Evolutionary conservation across 768 basidiomycete genomes (phyloP).

Genomic region (Clathrus columnatus): DNA sequence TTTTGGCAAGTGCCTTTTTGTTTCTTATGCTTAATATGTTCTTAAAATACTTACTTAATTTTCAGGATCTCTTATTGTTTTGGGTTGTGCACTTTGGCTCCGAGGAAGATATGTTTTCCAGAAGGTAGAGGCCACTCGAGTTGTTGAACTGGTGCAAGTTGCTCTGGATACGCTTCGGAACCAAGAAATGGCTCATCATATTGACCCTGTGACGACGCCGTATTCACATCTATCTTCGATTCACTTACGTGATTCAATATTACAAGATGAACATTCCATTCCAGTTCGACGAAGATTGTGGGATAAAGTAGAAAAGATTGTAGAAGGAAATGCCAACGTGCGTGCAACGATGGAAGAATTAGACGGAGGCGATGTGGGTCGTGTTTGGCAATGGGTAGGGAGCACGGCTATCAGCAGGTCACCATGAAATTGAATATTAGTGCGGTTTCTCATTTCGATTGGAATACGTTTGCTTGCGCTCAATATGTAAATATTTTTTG

Average conservation of each 20-base stretch:
- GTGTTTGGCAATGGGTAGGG: slow-evolving; percentile 93
- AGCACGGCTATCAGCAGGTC: slow-evolving; percentile 14
- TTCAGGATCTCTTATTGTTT: slow-evolving; percentile 24
- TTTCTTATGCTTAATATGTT: background rate
- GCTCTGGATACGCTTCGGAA: slow-evolving; percentile 73
- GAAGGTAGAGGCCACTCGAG: slow-evolving; percentile 52
- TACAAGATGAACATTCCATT: slow-evolving; percentile 75
- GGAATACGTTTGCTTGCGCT: too few species aligned
- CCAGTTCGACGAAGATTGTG: slow-evolving; percentile 58
- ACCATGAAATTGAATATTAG: background rate
- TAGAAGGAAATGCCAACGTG: slow-evolving; percentile 88
- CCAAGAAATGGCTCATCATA: slow-evolving; percentile 75
- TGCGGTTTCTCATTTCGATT: background rate
- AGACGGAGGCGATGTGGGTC: slow-evolving; percentile 75
- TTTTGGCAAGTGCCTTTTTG: slow-evolving; percentile 38
- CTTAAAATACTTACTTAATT: slow-evolving; percentile 16
- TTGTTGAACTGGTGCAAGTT: slow-evolving; percentile 67
- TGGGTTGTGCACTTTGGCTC: slow-evolving; percentile 15
- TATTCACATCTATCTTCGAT: slow-evolving; percentile 75
- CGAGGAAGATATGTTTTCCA: slow-evolving; percentile 41
- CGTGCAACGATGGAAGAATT: slow-evolving; percentile 78
- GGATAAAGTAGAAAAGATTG: slow-evolving; percentile 74
- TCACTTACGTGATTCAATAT: slow-evolving; percentile 79
- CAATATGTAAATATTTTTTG: too few species aligned
- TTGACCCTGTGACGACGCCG: slow-evolving; percentile 67